Evolutionary conservation across 768 basidiomycete species (phyloP).

Genomic region (Antrodiella citrinella): DNA sequence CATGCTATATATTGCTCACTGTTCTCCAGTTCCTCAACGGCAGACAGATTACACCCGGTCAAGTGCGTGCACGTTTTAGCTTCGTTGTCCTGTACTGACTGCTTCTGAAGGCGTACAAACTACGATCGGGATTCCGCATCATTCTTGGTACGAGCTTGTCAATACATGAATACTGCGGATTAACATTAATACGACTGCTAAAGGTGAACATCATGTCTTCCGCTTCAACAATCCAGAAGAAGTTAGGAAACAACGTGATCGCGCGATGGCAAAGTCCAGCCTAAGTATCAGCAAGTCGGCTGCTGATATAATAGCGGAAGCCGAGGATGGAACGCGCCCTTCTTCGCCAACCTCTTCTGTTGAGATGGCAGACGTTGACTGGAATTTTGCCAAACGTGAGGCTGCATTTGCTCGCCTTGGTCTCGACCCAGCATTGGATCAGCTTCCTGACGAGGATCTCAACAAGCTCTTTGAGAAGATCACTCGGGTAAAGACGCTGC

Average conservation of each 20-base stretch:
- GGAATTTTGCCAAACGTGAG: conserved; percentile 96
- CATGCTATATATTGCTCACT: conserved; percentile 9
- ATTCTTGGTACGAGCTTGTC: conserved; percentile 68
- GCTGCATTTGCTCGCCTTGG: conserved; percentile 84
- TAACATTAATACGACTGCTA: neutral
- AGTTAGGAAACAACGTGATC: conserved; percentile 85
- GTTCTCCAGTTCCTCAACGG: conserved; percentile 86
- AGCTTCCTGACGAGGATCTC: conserved; percentile 89
- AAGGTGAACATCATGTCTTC: conserved; percentile 95
- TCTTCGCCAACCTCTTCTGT: conserved; percentile 70
- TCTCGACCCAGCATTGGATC: conserved; percentile 83
- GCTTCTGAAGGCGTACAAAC: conserved; percentile 53
- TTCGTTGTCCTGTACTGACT: conserved; percentile 6
- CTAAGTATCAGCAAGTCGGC: conserved; percentile 59
- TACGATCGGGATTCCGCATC: conserved; percentile 91
- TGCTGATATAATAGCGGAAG: conserved; percentile 51
- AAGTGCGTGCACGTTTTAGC: too few relatives aligned
- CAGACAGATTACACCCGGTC: conserved; percentile 69
- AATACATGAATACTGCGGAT: neutral
- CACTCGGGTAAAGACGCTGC: conserved; percentile 82
- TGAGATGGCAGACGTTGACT: conserved; percentile 75
- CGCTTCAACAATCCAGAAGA: conserved; percentile 95
- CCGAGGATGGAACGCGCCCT: conserved; percentile 47
- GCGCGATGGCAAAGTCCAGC: conserved; percentile 65
- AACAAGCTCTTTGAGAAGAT: conserved; percentile 94